Evolutionary conservation across 495 filamentous ascomycete species (phyloP).

Genomic region (Aspergillus taichungensis): DNA sequence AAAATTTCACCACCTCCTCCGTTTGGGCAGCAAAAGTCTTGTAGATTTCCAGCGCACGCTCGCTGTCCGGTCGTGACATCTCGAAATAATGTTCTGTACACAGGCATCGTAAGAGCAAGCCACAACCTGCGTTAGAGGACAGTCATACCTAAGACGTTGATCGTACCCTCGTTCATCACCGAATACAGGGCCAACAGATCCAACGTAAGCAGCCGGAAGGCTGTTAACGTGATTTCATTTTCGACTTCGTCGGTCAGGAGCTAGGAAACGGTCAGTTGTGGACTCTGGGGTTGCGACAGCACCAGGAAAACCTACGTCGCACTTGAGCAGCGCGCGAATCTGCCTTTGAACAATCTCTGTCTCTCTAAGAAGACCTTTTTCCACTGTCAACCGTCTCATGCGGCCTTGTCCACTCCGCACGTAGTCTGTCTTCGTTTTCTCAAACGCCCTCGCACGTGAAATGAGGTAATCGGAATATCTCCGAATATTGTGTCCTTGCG

Average conservation of each 20-base stretch:
- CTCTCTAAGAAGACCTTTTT: conserved; percentile 88
- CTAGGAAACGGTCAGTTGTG: conserved; percentile 39
- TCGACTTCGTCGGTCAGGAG: conserved; percentile 82
- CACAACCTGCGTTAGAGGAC: not conserved
- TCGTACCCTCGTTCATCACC: conserved; percentile 93
- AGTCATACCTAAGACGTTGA: conserved; percentile 80
- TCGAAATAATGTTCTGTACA: conserved; percentile 88
- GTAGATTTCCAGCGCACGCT: conserved; percentile 87
- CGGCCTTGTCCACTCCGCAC: conserved; percentile 75
- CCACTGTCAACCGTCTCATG: conserved; percentile 77
- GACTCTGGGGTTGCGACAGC: not conserved
- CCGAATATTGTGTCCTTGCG: conserved; percentile 89
- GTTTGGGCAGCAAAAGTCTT: conserved; percentile 89
- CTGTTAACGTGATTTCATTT: conserved; percentile 93
- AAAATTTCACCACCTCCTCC: conserved; percentile 82
- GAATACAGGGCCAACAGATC: conserved; percentile 88
- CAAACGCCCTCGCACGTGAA: conserved; percentile 71
- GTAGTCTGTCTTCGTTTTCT: conserved; percentile 80
- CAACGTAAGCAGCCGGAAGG: conserved; percentile 86
- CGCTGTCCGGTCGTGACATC: conserved; percentile 90
- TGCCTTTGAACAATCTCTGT: conserved; percentile 88
- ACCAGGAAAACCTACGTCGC: conserved; percentile 56
- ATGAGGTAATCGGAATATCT: conserved; percentile 84
- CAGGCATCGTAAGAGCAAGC: conserved; percentile 13
- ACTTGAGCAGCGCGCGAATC: conserved; percentile 75